Percentiles rank a stretch among this genome's conserved stretches.
These are phyloP conservation scores for Dysphania ambrosioides DNA, from an alignment of 148 eudicot genomes.

Conservation along the genomic window DNA sequence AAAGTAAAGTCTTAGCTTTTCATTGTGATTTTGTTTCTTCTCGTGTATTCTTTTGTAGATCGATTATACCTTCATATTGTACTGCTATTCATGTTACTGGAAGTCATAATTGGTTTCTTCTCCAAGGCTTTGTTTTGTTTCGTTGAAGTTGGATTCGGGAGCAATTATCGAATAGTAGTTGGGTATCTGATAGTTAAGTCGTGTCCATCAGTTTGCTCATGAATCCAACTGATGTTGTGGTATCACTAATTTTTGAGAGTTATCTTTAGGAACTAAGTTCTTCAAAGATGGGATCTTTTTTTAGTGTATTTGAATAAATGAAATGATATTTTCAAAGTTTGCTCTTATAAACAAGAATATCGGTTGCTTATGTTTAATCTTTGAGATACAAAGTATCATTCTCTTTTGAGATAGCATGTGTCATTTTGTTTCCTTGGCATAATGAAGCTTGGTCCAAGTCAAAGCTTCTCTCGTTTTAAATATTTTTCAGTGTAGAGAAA, in stretches of 20 bases:
- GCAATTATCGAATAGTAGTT: neutral
- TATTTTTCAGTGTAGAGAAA: neutral
- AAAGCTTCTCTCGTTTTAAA: neutral
- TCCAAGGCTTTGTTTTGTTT: neutral
- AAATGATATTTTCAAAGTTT: too few species aligned
- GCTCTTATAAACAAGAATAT: too few species aligned
- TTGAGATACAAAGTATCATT: too few species aligned
- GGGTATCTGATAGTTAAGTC: neutral
- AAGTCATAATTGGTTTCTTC: neutral
- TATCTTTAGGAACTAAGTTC: too few species aligned
- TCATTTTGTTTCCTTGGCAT: neutral
- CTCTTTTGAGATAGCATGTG: neutral
- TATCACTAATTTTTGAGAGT: neutral
- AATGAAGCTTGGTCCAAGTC: neutral
- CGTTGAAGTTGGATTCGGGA: neutral
- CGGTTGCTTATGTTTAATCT: too few species aligned
- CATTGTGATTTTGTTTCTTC: constrained; percentile 9
- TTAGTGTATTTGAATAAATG: too few species aligned
- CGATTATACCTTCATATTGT: constrained; percentile 17
- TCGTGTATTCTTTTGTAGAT: neutral
- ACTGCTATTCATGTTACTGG: neutral
- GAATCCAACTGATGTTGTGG: too few species aligned
- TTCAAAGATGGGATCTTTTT: too few species aligned
- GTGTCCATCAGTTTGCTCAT: neutral
- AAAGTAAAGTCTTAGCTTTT: constrained; percentile 15